Percentiles rank a stretch among this genome's conserved stretches.
phyloP scores from a whole-genome alignment of 106 monocot genomes.

The Apostasia shenzhenica region DNA sequence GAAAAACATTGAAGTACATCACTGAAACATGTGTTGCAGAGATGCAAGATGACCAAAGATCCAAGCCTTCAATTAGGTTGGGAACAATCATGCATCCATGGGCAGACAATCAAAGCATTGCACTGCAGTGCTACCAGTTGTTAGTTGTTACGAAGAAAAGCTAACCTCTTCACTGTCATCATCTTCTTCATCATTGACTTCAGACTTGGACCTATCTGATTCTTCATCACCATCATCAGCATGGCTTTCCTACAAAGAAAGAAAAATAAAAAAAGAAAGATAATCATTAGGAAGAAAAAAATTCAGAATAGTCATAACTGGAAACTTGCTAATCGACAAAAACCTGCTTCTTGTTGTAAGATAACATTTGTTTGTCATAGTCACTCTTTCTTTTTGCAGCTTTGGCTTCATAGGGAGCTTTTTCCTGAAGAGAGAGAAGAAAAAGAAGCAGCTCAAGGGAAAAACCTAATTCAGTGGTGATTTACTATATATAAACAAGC shows the following conservation, averaged over 20 bases:
- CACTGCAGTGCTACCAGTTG: background rate
- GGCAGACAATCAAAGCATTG: background rate
- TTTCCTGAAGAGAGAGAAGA: conserved; percentile 11
- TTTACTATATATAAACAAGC: no score
- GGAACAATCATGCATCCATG: no score
- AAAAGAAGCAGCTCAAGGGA: background rate
- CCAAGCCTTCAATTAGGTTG: no score
- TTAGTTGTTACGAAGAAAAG: background rate
- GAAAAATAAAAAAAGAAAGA: background rate
- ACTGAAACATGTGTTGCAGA: no score
- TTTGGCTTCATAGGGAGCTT: conserved; percentile 30
- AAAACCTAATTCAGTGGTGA: no score
- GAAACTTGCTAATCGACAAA: background rate
- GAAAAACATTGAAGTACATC: no score
- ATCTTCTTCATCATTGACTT: conserved; percentile 31
- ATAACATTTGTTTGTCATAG: conserved; percentile 25
- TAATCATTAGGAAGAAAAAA: background rate
- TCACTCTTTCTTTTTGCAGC: conserved; percentile 32
- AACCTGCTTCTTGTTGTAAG: conserved; percentile 32
- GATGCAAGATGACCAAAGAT: no score
- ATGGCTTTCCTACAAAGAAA: conserved; percentile 10
- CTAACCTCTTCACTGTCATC: conserved; percentile 24
- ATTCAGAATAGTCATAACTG: background rate
- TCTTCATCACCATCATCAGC: conserved; percentile 25
- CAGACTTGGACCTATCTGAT: conserved; percentile 34